Conservation (phyloP, 176 grass and related monocot genomes). For the Oryza glumipatula region DNA sequence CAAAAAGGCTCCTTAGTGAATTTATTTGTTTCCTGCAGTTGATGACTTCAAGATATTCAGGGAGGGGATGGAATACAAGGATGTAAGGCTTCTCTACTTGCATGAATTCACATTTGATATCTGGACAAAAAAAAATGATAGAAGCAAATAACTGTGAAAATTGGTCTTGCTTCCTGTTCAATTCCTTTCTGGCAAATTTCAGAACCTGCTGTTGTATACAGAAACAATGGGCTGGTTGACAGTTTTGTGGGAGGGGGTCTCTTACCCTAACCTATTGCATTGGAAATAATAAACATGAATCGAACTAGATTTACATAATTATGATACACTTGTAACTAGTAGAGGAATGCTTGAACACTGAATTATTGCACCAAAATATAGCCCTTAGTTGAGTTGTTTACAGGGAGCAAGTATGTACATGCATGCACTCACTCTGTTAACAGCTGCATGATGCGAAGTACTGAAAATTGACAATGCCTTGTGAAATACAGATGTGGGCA, state of each 20-base stretch:
- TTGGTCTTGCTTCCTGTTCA: not conserved
- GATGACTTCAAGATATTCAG: constrained; percentile 76
- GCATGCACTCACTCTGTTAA: not conserved
- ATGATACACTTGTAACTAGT: not conserved
- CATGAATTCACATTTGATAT: constrained; percentile 14
- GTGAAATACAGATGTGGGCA: constrained; percentile 69
- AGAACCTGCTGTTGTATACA: not conserved
- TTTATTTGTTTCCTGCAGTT: constrained; percentile 51
- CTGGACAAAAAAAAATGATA: not conserved
- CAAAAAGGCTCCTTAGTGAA: not conserved
- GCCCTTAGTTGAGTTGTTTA: not conserved
- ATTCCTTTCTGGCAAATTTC: constrained; percentile 6
- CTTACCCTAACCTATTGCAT: not conserved
- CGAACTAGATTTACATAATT: not conserved
- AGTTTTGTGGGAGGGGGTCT: not conserved
- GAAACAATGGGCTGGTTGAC: not conserved
- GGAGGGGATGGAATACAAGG: constrained; percentile 63
- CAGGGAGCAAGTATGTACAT: not conserved
- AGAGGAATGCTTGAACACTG: not conserved
- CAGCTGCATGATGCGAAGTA: not conserved
- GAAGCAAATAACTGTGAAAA: not conserved
- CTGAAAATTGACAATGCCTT: not conserved
- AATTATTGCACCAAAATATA: not conserved
- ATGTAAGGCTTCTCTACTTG: constrained; percentile 63
- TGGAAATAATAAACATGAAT: not conserved